Conservation (phyloP, 2,329 filamentous ascomycete genomes). For the Dothistroma pini region DNA sequence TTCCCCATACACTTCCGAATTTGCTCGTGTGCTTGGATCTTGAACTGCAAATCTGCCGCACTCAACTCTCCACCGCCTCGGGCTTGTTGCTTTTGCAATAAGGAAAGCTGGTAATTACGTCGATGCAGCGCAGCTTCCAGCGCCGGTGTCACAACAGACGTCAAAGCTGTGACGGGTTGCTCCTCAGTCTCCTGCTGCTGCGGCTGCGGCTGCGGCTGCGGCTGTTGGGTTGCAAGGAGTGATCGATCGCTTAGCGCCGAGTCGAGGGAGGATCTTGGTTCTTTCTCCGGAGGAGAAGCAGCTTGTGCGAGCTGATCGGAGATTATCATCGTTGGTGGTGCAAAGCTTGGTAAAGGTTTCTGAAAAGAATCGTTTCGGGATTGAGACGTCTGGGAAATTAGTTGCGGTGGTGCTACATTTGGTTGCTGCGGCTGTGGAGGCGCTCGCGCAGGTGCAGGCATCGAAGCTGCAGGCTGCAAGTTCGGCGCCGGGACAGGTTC, state of each 20-base stretch:
- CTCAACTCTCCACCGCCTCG: conserved; percentile 27
- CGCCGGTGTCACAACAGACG: conserved; percentile 88
- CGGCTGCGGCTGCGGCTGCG: conserved; percentile 12
- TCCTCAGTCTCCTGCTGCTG: conserved; percentile 31
- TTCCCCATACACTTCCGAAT: conserved; percentile 78
- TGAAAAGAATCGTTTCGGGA: conserved; percentile 32
- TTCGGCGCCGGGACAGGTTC: conserved; percentile 28
- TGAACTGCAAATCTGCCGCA: conserved; percentile 39
- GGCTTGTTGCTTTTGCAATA: conserved; percentile 46
- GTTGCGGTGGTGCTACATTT: conserved; percentile 4
- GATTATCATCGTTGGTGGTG: conserved; percentile 16
- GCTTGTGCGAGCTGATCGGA: conserved; percentile 6
- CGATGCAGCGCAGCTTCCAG: conserved; percentile 86
- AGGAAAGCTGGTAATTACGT: conserved; percentile 58
- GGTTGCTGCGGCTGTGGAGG: conserved; percentile 9
- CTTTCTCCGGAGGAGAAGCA: conserved; percentile 4
- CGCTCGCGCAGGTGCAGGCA: conserved; percentile 11
- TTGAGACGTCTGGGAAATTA: conserved; percentile 2
- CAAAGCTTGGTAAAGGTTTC: conserved; percentile 34
- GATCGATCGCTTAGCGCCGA: conserved; percentile 11
- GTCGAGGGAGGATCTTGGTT: conserved; percentile 14
- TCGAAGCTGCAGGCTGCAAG: conserved; percentile 14
- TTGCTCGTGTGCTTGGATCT: conserved; percentile 72
- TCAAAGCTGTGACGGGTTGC: conserved; percentile 74
- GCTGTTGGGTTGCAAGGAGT: neutral